Conservation (phyloP, 495 filamentous ascomycete species). For the Aspergillus nidulans region DNA sequence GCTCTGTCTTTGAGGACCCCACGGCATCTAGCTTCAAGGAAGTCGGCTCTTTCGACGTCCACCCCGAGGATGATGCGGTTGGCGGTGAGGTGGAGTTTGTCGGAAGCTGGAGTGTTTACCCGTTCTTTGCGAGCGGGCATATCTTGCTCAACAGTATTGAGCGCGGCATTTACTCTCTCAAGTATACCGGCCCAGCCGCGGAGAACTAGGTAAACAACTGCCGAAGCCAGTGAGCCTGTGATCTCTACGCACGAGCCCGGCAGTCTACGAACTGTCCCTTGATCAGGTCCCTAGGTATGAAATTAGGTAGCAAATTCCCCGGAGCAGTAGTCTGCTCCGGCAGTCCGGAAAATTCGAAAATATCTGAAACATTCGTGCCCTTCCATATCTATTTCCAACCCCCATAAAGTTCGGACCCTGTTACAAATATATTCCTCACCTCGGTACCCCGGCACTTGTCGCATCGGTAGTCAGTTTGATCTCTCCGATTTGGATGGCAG, state of each 20-base stretch:
- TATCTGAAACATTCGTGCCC: background rate
- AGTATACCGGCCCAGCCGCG: conserved; percentile 10
- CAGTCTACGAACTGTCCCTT: background rate
- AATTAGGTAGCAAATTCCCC: too few relatives aligned
- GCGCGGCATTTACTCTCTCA: conserved; percentile 17
- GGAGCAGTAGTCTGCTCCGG: background rate
- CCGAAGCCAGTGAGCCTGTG: background rate
- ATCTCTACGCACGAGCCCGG: background rate
- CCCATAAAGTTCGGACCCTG: background rate
- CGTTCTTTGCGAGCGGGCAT: conserved; percentile 15
- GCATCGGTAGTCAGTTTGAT: background rate
- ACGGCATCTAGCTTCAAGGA: conserved; percentile 11
- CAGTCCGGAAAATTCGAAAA: background rate
- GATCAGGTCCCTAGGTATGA: too few relatives aligned
- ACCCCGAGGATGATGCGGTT: conserved; percentile 15
- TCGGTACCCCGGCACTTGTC: background rate
- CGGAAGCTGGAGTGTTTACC: conserved; percentile 18
- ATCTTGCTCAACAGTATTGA: conserved; percentile 21
- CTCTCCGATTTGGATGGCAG: background rate
- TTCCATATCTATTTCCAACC: background rate
- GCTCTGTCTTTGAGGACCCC: conserved; percentile 15
- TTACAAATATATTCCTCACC: background rate
- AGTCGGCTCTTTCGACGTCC: conserved; percentile 16
- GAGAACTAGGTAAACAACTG: background rate
- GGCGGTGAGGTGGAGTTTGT: conserved; percentile 18